phyloP scores from a whole-genome alignment of 2,329 filamentous ascomycete genomes.

The Nothophaeocryptopus gaeumannii region DNA sequence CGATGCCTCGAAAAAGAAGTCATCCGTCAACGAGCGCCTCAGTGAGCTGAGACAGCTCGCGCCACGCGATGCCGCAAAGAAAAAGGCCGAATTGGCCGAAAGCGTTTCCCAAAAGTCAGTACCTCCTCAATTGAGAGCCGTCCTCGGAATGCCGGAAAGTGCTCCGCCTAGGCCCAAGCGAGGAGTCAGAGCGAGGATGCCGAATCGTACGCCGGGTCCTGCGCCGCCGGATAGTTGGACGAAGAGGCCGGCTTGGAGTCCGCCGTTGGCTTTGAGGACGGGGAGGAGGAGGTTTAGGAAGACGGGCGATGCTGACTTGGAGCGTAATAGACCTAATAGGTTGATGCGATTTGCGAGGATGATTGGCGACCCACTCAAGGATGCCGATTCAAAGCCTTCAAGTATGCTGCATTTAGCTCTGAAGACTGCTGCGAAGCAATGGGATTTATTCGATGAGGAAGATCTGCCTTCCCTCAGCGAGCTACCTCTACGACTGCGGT shows the following conservation, averaged over 20 bases:
- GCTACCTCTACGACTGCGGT: constrained; percentile 52
- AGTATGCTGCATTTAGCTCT: constrained; percentile 53
- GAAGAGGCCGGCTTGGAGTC: constrained; percentile 30
- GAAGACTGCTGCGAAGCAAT: constrained; percentile 55
- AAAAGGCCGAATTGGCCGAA: constrained; percentile 45
- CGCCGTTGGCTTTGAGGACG: constrained; percentile 18
- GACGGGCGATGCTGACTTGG: constrained; percentile 14
- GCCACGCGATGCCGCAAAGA: constrained; percentile 34
- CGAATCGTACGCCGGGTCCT: constrained; percentile 42
- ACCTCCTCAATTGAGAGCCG: constrained; percentile 44
- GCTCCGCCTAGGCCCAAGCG: constrained; percentile 46
- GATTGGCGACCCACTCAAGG: constrained; percentile 13
- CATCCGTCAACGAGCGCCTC: constrained; percentile 47
- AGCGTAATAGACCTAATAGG: constrained; percentile 27
- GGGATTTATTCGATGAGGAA: constrained; percentile 56
- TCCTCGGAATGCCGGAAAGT: constrained; percentile 47
- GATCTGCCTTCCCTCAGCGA: constrained; percentile 55
- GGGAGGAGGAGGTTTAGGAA: constrained; percentile 16
- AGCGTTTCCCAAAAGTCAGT: constrained; percentile 41
- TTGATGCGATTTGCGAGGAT: constrained; percentile 28
- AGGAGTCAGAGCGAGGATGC: constrained; percentile 35
- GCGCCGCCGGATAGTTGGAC: constrained; percentile 48
- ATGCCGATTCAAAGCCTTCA: constrained; percentile 13
- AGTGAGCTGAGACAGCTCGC: constrained; percentile 46
- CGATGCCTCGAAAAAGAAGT: constrained; percentile 21